Conservation (phyloP, 2,329 filamentous ascomycete species). For the Monosporascus sp. region DNA sequence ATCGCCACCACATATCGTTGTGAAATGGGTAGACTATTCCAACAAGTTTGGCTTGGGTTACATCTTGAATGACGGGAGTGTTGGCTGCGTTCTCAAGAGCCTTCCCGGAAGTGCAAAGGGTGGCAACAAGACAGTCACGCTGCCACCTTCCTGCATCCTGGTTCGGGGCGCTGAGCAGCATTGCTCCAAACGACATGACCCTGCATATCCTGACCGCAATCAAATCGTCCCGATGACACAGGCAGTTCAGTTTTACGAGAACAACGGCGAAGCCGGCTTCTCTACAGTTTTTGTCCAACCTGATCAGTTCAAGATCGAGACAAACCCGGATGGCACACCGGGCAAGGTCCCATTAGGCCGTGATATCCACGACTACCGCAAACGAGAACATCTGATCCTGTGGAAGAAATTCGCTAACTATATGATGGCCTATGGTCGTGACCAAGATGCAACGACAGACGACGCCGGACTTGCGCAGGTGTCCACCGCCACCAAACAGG, state of each 20-base stretch:
- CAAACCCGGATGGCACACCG: slow-evolving; percentile 54
- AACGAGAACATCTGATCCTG: slow-evolving; percentile 59
- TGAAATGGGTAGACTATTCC: slow-evolving; percentile 86
- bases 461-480: slow-evolving; percentile 36
- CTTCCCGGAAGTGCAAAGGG: slow-evolving; percentile 47
- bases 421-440: slow-evolving; percentile 68
- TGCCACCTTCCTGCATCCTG: slow-evolving; percentile 67
- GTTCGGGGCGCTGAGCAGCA: slow-evolving; percentile 68
- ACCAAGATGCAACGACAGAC: slow-evolving; percentile 52
- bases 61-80: slow-evolving; percentile 74
- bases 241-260: slow-evolving; percentile 69
- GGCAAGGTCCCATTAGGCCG: slow-evolving; percentile 58
- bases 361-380: slow-evolving; percentile 60
- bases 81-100: slow-evolving; percentile 63
- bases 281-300: slow-evolving; percentile 59
- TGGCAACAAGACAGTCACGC: slow-evolving; percentile 42
- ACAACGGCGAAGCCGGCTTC: slow-evolving; percentile 60
- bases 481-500: slow-evolving; percentile 33
- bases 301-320: slow-evolving; percentile 51
- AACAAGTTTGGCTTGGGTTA: slow-evolving; percentile 83
- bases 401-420: slow-evolving; percentile 74
- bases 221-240: slow-evolving; percentile 61
- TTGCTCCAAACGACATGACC: slow-evolving; percentile 56
- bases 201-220: slow-evolving; percentile 49
- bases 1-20: slow-evolving; percentile 58